Conservation (phyloP, 768 basidiomycete species). For the Lactifluus volemus region DNA sequence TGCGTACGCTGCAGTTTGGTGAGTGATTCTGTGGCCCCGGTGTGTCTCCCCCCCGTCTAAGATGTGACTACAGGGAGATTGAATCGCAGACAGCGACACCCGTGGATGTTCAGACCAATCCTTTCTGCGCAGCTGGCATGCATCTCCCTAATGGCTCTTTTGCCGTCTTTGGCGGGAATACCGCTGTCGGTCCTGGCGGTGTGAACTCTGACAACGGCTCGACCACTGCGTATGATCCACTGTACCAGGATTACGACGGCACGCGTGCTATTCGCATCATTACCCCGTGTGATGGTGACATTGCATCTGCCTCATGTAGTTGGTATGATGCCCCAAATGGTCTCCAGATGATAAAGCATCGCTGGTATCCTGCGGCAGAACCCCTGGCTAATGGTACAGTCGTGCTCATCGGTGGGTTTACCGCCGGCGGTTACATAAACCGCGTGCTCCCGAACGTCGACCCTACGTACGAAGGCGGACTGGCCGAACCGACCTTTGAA, state of each 20-base stretch:
- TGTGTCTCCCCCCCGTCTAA: background rate
- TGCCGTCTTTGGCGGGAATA: slow-evolving; percentile 70
- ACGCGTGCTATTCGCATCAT: slow-evolving; percentile 71
- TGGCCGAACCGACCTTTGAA: slow-evolving; percentile 75
- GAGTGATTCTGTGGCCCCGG: background rate
- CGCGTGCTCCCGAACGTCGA: slow-evolving; percentile 63
- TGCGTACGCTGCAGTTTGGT: slow-evolving; percentile 70
- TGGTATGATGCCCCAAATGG: slow-evolving; percentile 65
- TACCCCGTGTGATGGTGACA: slow-evolving; percentile 57
- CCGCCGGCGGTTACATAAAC: slow-evolving; percentile 72
- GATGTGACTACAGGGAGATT: slow-evolving; percentile 43
- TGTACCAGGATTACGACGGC: slow-evolving; percentile 76
- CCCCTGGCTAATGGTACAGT: slow-evolving; percentile 67
- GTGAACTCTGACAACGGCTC: slow-evolving; percentile 35
- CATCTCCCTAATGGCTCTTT: slow-evolving; percentile 75
- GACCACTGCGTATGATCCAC: slow-evolving; percentile 48
- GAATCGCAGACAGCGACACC: slow-evolving; percentile 44
- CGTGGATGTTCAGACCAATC: slow-evolving; percentile 70
- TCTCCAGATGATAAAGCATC: slow-evolving; percentile 55
- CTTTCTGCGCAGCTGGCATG: slow-evolving; percentile 77
- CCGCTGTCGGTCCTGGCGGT: slow-evolving; percentile 65
- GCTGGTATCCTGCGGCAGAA: slow-evolving; percentile 77
- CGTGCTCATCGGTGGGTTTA: slow-evolving; percentile 74
- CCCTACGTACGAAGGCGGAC: slow-evolving; percentile 52
- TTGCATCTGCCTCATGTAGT: slow-evolving; percentile 41